A percentile compares a stretch with the other conserved stretches of the same genome.
phyloP scores from a whole-genome alignment of 2,329 filamentous ascomycete genomes.

The Penicillium sp. region DNA sequence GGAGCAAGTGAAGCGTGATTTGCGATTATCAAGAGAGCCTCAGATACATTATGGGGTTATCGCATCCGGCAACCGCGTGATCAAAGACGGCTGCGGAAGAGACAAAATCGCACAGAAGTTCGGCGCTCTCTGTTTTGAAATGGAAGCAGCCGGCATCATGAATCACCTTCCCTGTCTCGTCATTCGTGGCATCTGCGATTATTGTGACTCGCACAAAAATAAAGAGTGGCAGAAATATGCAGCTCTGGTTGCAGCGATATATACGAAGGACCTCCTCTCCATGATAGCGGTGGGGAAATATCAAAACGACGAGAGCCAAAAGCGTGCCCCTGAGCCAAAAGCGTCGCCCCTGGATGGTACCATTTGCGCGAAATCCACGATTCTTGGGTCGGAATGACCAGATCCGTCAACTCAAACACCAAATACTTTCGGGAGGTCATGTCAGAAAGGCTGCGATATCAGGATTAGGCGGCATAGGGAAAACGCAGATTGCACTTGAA shows the following conservation, averaged over 20 bases:
- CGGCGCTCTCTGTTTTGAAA: not conserved
- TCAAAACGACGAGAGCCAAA: not conserved
- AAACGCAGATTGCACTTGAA: slow-evolving; percentile 30
- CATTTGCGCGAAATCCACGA: slow-evolving; percentile 2
- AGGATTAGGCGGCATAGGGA: slow-evolving; percentile 30
- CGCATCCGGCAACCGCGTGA: not conserved
- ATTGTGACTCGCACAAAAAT: not conserved
- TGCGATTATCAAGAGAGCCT: not conserved
- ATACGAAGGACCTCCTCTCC: not conserved
- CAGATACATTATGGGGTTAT: not conserved
- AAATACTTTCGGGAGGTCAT: not conserved
- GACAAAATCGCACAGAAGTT: not conserved
- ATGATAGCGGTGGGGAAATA: not conserved
- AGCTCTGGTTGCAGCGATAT: not conserved
- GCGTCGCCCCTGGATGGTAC: not conserved
- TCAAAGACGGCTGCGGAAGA: not conserved
- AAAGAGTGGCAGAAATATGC: not conserved
- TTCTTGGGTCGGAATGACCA: slow-evolving; percentile 2
- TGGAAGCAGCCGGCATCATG: slow-evolving; percentile 1
- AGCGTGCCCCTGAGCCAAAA: not conserved
- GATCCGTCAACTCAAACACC: not conserved
- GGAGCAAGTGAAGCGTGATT: not conserved
- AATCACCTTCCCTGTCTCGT: not conserved
- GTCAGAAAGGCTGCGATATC: slow-evolving; percentile 17
- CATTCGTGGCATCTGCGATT: not conserved